Conservation (phyloP, 73 alveolate species). For the Paramecium sexaurelia region DNA sequence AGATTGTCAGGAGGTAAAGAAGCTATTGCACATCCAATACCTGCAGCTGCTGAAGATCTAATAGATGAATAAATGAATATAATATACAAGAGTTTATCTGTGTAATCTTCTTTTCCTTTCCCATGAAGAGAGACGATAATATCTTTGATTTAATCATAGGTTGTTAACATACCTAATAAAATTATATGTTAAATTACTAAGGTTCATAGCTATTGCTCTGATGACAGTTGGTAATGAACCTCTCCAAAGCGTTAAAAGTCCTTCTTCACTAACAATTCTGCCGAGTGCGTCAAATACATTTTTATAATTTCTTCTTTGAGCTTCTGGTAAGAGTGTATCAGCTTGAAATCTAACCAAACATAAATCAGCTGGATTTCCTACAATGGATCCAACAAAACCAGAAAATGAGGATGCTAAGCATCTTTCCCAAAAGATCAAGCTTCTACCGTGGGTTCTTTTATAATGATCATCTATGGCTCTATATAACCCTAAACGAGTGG, state of each 20-base stretch:
- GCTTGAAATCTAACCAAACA: conserved; percentile 85
- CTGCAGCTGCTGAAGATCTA: conserved; percentile 75
- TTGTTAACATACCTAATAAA: conserved; percentile 71
- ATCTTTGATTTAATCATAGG: conserved; percentile 89
- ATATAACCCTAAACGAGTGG: conserved; percentile 87
- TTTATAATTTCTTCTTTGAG: conserved; percentile 85
- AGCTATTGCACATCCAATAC: conserved; percentile 75
- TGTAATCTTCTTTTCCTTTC: conserved; percentile 54
- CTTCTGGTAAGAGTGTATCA: conserved; percentile 83
- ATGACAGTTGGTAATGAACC: conserved; percentile 90
- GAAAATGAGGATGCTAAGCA: conserved; percentile 76
- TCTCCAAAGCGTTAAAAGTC: conserved; percentile 83
- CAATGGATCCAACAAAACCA: conserved; percentile 88
- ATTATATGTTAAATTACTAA: conserved; percentile 71
- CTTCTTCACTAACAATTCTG: conserved; percentile 88
- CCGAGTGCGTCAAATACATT: conserved; percentile 81
- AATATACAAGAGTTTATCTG: conserved; percentile 18
- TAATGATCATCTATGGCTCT: conserved; percentile 56
- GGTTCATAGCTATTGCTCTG: conserved; percentile 76
- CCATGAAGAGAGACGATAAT: conserved; percentile 64
- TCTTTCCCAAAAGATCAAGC: conserved; percentile 71
- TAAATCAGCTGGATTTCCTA: conserved; percentile 93
- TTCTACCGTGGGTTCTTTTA: conserved; percentile 52
- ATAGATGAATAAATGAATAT: background rate
- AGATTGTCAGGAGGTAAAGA: conserved; percentile 88